phyloP scores from a whole-genome alignment of 169 alveolate species.

The Theileria equi region DNA sequence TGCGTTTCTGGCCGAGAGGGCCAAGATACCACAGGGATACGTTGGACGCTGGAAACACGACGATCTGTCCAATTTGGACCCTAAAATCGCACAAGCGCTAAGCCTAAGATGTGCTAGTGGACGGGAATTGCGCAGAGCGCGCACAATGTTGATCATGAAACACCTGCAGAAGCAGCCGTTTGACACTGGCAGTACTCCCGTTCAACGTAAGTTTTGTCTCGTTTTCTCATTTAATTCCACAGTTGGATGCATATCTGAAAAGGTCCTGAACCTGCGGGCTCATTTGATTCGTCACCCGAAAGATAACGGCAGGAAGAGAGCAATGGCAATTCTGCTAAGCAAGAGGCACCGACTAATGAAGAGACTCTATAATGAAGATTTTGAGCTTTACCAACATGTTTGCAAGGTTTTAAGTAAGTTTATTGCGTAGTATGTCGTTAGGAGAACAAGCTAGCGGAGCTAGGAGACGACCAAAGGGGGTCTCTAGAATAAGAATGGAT shows the following conservation, averaged over 20 bases:
- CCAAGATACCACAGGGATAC: conserved; percentile 74
- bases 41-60: conserved; percentile 78
- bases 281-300: conserved; percentile 74
- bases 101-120: conserved; percentile 72
- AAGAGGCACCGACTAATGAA: conserved; percentile 80
- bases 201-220: conserved; percentile 57
- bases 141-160: conserved; percentile 67
- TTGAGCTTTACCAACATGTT: conserved; percentile 75
- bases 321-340: conserved; percentile 78
- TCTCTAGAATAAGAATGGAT: no score
- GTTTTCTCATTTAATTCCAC: background rate
- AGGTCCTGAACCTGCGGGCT: conserved; percentile 79
- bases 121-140: conserved; percentile 55
- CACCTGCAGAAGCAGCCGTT: conserved; percentile 76
- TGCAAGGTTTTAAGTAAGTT: conserved; percentile 68
- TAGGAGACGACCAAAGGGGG: no score
- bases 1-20: conserved; percentile 80
- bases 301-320: conserved; percentile 79
- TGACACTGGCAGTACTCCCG: conserved; percentile 78
- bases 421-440: no score
- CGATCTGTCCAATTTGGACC: conserved; percentile 69
- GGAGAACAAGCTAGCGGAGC: no score
- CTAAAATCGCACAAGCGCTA: conserved; percentile 61
- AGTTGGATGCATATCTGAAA: conserved; percentile 82
- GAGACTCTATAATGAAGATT: conserved; percentile 77